Evolutionary conservation across 2,329 filamentous ascomycete genomes (phyloP).

Genomic region (Ilyonectria sp.): DNA sequence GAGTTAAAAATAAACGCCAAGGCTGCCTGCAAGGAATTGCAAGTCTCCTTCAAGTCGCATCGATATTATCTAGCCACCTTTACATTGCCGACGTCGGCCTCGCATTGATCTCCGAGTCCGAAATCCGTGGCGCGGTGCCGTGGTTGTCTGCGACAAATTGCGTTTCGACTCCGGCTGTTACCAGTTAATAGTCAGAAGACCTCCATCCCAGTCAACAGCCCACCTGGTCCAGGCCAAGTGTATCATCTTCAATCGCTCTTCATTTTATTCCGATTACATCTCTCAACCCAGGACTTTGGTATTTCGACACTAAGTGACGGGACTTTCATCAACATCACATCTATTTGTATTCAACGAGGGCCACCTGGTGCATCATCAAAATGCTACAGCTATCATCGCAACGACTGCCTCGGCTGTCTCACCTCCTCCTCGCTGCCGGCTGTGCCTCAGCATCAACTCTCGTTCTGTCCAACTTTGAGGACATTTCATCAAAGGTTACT

Average conservation of each 20-base stretch:
- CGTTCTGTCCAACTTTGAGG: slow-evolving; percentile 59
- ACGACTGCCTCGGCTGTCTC: slow-evolving; percentile 45
- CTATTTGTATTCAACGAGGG: slow-evolving; percentile 15
- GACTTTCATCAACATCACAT: not conserved
- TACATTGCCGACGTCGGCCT: slow-evolving; percentile 5
- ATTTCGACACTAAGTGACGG: not conserved
- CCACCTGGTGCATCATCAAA: slow-evolving; percentile 21
- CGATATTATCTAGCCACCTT: slow-evolving; percentile 30
- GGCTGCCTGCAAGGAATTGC: slow-evolving; percentile 1
- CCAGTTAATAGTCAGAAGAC: slow-evolving; percentile 40
- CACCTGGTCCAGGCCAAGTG: slow-evolving; percentile 20
- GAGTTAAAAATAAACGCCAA: not conserved
- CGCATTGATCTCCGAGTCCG: slow-evolving; percentile 24
- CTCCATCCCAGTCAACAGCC: slow-evolving; percentile 31
- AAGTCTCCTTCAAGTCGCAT: not conserved
- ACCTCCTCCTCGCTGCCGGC: slow-evolving; percentile 43
- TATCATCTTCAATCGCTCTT: slow-evolving; percentile 18
- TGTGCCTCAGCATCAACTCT: slow-evolving; percentile 44
- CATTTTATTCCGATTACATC: slow-evolving; percentile 1
- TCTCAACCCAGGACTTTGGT: not conserved
- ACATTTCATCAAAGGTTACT: slow-evolving; percentile 55
- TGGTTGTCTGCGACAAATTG: slow-evolving; percentile 40
- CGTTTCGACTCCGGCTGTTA: slow-evolving; percentile 43
- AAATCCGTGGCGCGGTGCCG: slow-evolving; percentile 31
- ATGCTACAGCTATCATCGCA: slow-evolving; percentile 35